Percentiles rank a stretch among this genome's conserved stretches.
Conservation (phyloP, 129 eudicot genomes). For the Dittrichia graveolens region DNA sequence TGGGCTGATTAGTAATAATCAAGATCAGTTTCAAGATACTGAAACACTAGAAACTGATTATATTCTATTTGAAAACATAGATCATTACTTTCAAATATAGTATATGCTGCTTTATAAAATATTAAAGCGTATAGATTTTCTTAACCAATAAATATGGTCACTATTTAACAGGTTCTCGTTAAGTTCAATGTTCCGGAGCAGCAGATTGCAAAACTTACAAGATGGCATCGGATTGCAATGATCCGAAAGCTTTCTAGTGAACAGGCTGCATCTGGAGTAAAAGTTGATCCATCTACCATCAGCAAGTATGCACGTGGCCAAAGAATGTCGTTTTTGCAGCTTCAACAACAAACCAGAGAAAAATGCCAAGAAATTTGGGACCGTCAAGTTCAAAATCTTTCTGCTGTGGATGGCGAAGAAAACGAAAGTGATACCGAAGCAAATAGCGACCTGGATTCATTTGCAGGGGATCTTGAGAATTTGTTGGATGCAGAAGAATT, state of each 20-base stretch:
- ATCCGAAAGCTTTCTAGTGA: conserved; percentile 97
- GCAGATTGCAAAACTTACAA: conserved; percentile 76
- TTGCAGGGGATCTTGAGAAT: conserved; percentile 96
- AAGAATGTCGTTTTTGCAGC: conserved; percentile 93
- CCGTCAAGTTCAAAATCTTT: conserved; percentile 77
- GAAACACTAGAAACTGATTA: background rate
- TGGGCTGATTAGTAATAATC: conserved; percentile 1
- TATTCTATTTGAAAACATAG: background rate
- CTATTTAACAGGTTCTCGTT: conserved; percentile 65
- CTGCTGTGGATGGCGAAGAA: conserved; percentile 85
- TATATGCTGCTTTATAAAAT: too few species aligned
- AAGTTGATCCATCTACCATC: conserved; percentile 86
- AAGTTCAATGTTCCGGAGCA: conserved; percentile 92
- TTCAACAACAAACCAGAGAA: conserved; percentile 96
- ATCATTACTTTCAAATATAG: background rate
- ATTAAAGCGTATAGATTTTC: background rate
- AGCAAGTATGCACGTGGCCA: conserved; percentile 98
- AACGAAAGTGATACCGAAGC: conserved; percentile 87
- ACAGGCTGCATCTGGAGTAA: conserved; percentile 96
- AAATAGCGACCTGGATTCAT: conserved; percentile 91
- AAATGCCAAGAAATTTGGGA: conserved; percentile 99
- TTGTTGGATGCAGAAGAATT: conserved; percentile 88
- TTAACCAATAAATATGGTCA: background rate
- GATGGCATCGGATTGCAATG: conserved; percentile 98
- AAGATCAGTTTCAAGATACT: background rate